These are phyloP conservation scores for Bacterosira constricta DNA, from an alignment of 108 stramenopile species.

Conservation along the genomic window DNA sequence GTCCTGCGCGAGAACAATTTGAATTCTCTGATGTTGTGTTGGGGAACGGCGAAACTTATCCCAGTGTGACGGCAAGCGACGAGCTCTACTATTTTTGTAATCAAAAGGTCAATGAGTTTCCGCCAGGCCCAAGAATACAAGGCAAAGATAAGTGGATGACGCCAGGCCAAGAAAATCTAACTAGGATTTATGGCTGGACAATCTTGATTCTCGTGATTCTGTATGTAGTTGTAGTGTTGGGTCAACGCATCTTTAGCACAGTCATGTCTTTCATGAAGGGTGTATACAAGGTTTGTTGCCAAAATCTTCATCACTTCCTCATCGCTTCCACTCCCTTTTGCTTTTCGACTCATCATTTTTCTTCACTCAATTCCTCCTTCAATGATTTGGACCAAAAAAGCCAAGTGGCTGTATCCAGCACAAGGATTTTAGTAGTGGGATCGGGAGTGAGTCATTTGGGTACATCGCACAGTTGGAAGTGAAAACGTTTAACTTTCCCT, in stretches of 20 bases:
- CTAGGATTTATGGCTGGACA: constrained; percentile 58
- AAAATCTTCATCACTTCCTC: too few relatives aligned
- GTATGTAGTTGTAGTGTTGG: constrained; percentile 51
- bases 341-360: neutral
- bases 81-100: constrained; percentile 45
- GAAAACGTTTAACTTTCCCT: constrained; percentile 63
- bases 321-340: neutral
- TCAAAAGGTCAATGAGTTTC: constrained; percentile 56
- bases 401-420: constrained; percentile 56
- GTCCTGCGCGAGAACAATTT: too few relatives aligned
- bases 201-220: constrained; percentile 40
- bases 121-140: constrained; percentile 49
- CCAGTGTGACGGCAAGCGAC: constrained; percentile 32
- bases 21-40: too few relatives aligned
- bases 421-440: constrained; percentile 71
- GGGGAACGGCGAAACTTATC: constrained; percentile 9
- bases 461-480: constrained; percentile 64
- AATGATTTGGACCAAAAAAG: too few relatives aligned
- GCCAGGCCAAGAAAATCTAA: constrained; percentile 42
- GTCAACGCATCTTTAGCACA: constrained; percentile 16
- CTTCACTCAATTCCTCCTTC: neutral
- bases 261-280: constrained; percentile 47
- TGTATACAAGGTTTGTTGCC: constrained; percentile 45
- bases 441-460: constrained; percentile 52
- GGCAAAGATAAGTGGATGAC: constrained; percentile 61